phyloP scores from a whole-genome alignment of 345 rosid species.

The Murraya paniculata region DNA sequence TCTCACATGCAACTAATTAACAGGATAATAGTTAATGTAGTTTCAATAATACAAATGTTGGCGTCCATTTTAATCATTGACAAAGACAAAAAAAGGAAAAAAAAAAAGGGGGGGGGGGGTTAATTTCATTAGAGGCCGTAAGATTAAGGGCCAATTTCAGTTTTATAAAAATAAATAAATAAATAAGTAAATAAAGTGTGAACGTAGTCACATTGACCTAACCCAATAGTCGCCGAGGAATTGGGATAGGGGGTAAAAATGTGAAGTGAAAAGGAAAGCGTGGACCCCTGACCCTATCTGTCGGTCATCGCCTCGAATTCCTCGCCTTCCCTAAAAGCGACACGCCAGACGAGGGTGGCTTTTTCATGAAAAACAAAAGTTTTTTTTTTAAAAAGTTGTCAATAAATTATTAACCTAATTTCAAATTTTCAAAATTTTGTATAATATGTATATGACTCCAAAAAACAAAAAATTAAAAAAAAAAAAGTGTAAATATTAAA shows the following conservation, averaged over 20 bases:
- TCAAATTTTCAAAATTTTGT: neutral
- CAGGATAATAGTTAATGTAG: too few species aligned
- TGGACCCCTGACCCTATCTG: constrained; percentile 45
- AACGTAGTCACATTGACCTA: constrained; percentile 29
- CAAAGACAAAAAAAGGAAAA: neutral
- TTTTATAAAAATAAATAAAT: neutral
- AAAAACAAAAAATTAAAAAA: constrained; percentile 3
- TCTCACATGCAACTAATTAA: neutral
- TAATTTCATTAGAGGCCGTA: too few species aligned
- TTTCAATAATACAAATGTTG: neutral
- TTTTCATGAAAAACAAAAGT: constrained; percentile 20
- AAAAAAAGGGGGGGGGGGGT: too few species aligned
- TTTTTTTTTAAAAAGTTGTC: neutral
- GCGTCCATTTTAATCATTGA: neutral
- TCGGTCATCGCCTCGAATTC: constrained; percentile 59
- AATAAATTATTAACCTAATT: neutral
- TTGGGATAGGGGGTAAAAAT: constrained; percentile 24
- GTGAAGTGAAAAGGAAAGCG: constrained; percentile 26
- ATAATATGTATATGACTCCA: neutral
- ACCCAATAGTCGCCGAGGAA: constrained; percentile 21
- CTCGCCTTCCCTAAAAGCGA: constrained; percentile 38
- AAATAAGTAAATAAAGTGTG: neutral
- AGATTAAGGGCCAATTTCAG: too few species aligned
- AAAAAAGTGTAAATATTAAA: constrained; percentile 37
- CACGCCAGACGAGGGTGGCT: constrained; percentile 54